Percentiles rank a stretch among this genome's conserved stretches.
Evolutionary conservation across 2,329 filamentous ascomycete species (phyloP).

Genomic region (Phoma sp.): DNA sequence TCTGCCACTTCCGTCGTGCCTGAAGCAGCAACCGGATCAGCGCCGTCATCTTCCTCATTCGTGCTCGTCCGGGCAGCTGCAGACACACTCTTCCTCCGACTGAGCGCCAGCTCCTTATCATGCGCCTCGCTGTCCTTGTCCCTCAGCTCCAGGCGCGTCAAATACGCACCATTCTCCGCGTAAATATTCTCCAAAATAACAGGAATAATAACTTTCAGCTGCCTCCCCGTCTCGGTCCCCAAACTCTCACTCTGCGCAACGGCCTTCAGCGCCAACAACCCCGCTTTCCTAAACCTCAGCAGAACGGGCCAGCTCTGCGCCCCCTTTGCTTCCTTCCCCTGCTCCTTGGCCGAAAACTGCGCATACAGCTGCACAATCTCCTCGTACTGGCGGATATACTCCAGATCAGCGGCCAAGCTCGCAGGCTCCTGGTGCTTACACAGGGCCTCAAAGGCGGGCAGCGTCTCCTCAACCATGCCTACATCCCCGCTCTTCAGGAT

Average conservation of each 20-base stretch:
- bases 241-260: constrained; percentile 82
- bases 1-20: constrained; percentile 88
- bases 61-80: constrained; percentile 69
- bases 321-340: constrained; percentile 47
- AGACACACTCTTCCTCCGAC: constrained; percentile 78
- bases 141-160: constrained; percentile 72
- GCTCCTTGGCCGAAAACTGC: constrained; percentile 71
- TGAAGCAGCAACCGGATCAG: constrained; percentile 71
- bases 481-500: constrained; percentile 88
- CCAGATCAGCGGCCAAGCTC: constrained; percentile 83
- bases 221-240: constrained; percentile 75
- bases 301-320: constrained; percentile 74
- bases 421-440: constrained; percentile 89
- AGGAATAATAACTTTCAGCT: constrained; percentile 80
- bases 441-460: constrained; percentile 85
- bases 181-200: constrained; percentile 88
- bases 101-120: constrained; percentile 68
- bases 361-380: constrained; percentile 82
- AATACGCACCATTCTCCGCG: constrained; percentile 73
- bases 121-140: constrained; percentile 70
- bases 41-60: constrained; percentile 70
- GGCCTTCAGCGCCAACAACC: constrained; percentile 75
- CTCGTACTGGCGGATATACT: constrained; percentile 83
- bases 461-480: constrained; percentile 88
- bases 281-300: constrained; percentile 66